These are phyloP conservation scores for Aurinia saxatilis DNA, from an alignment of 345 rosid species.

Conservation along the genomic window DNA sequence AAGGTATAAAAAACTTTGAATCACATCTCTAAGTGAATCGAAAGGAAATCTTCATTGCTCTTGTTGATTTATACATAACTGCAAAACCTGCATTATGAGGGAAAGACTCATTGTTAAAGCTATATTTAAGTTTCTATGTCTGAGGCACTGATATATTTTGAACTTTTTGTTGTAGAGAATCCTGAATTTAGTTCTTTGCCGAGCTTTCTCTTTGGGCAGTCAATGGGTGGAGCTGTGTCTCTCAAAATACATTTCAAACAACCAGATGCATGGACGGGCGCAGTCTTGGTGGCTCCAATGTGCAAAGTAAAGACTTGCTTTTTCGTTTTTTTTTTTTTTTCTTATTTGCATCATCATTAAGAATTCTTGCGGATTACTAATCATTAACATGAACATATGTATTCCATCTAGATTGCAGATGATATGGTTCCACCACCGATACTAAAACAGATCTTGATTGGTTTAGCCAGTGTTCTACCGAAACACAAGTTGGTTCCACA, in stretches of 20 bases:
- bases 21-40: neutral
- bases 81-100: too few relatives aligned
- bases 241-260: conserved; percentile 84
- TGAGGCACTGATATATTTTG: neutral
- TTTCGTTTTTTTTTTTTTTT: neutral
- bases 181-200: conserved; percentile 50
- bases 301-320: conserved; percentile 62
- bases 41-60: neutral
- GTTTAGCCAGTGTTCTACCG: conserved; percentile 66
- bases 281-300: conserved; percentile 90
- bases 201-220: conserved; percentile 84
- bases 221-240: conserved; percentile 97
- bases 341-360: neutral
- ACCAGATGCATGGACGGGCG: conserved; percentile 82
- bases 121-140: neutral
- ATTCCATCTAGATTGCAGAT: conserved; percentile 68
- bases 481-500: conserved; percentile 81
- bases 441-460: conserved; percentile 54
- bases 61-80: too few relatives aligned
- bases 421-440: conserved; percentile 68
- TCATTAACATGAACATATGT: neutral
- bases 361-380: neutral
- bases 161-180: conserved; percentile 40
- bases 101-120: too few relatives aligned
- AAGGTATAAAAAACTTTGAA: conserved; percentile 41